Conservation (phyloP, 2,329 filamentous ascomycete species). For the Pseudocercospora vitis region DNA sequence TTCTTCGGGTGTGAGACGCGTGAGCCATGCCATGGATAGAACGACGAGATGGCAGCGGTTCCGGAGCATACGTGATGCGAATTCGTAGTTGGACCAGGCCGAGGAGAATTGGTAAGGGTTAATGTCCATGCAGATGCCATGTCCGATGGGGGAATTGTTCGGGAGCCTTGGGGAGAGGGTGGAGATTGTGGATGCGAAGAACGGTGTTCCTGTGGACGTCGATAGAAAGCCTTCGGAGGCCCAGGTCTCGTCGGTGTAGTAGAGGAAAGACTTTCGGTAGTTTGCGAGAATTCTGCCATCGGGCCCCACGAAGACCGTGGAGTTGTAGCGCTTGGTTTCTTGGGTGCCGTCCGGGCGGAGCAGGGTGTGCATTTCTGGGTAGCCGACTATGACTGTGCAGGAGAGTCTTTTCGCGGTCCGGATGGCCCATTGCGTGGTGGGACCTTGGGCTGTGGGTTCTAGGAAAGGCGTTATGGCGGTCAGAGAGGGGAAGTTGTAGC, state of each 20-base stretch:
- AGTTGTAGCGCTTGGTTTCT: conserved; percentile 53
- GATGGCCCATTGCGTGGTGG: conserved; percentile 70
- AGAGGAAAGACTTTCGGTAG: conserved; percentile 65
- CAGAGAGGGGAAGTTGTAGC: conserved; percentile 75
- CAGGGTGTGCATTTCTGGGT: conserved; percentile 59
- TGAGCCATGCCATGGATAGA: conserved; percentile 77
- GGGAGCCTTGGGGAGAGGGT: conserved; percentile 33
- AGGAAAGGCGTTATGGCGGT: conserved; percentile 67
- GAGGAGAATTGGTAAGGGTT: conserved; percentile 63
- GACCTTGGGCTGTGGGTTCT: conserved; percentile 65
- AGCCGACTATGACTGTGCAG: conserved; percentile 70
- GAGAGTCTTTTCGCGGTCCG: conserved; percentile 64
- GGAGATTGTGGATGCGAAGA: conserved; percentile 39
- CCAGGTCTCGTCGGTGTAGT: conserved; percentile 68
- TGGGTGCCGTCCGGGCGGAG: conserved; percentile 11
- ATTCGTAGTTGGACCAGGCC: conserved; percentile 60
- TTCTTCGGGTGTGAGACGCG: conserved; percentile 53
- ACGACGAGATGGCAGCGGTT: conserved; percentile 63
- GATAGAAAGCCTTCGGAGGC: conserved; percentile 40
- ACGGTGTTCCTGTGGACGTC: conserved; percentile 19
- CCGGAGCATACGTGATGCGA: conserved; percentile 58
- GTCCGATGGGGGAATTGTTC: conserved; percentile 40
- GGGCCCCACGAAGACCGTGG: conserved; percentile 58
- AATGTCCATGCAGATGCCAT: conserved; percentile 59
- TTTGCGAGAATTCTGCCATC: conserved; percentile 56